Evolutionary conservation across 2,329 filamentous ascomycete genomes (phyloP).

Genomic region (Zymoseptoria crescenta): DNA sequence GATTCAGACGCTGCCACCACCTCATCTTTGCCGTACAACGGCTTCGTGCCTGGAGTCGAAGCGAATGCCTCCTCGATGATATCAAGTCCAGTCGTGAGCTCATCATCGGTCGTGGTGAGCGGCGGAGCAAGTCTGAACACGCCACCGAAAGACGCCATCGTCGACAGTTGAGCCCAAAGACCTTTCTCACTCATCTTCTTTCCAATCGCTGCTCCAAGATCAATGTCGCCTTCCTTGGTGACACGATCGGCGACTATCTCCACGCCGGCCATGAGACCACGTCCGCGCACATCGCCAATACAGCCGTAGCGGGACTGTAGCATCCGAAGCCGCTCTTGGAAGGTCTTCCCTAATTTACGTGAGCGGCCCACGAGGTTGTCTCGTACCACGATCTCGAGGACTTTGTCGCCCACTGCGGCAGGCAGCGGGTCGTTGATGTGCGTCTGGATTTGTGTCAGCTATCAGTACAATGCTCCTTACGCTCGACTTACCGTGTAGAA

Average conservation of each 20-base stretch:
- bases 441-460: slow-evolving; percentile 20
- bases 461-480: slow-evolving; percentile 7
- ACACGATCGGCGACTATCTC: slow-evolving; percentile 23
- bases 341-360: slow-evolving; percentile 16
- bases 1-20: neutral
- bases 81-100: slow-evolving; percentile 41
- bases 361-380: slow-evolving; percentile 18
- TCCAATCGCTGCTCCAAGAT: slow-evolving; percentile 21
- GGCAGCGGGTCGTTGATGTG: slow-evolving; percentile 27
- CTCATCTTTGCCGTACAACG: slow-evolving; percentile 17
- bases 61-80: slow-evolving; percentile 52
- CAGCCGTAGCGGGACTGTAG: slow-evolving; percentile 23
- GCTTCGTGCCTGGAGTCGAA: slow-evolving; percentile 36
- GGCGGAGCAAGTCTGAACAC: slow-evolving; percentile 26
- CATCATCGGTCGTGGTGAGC: slow-evolving; percentile 23
- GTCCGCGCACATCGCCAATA: slow-evolving; percentile 27
- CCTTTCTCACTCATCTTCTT: slow-evolving; percentile 19
- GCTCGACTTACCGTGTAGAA: slow-evolving; percentile 19
- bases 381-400: slow-evolving; percentile 26
- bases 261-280: slow-evolving; percentile 26
- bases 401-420: slow-evolving; percentile 25
- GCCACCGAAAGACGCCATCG: slow-evolving; percentile 23
- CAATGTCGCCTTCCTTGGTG: slow-evolving; percentile 20
- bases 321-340: slow-evolving; percentile 18
- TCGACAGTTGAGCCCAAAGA: slow-evolving; percentile 24